A percentile compares a stretch with the other conserved stretches of the same genome.
Conservation (phyloP, 1,284 basidiomycete genomes). For the Apiotrichum domesticum region DNA sequence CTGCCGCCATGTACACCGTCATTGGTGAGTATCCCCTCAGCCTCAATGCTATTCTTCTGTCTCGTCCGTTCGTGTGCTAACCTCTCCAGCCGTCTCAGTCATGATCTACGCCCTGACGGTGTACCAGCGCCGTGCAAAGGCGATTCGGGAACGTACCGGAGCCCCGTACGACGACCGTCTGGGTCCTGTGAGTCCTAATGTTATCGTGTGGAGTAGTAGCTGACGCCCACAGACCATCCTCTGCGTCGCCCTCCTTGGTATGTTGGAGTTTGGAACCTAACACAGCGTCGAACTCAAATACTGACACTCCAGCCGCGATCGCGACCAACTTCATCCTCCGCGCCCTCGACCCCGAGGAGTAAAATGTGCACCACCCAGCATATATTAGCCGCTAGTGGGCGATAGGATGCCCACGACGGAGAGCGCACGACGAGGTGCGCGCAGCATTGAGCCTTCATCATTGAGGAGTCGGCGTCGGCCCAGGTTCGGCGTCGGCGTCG, state of each 20-base stretch:
- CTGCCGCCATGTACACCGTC: constrained; percentile 47
- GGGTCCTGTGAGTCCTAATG: constrained; percentile 60
- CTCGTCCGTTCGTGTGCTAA: not conserved
- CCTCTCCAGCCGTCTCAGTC: constrained; percentile 73
- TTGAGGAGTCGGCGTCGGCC: no score
- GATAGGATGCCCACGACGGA: no score
- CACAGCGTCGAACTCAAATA: no score
- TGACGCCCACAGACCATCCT: constrained; percentile 62
- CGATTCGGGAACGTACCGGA: constrained; percentile 83
- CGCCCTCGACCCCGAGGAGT: constrained; percentile 29
- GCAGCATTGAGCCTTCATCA: no score
- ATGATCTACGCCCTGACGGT: constrained; percentile 94
- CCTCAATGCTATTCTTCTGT: no score
- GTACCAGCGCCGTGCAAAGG: constrained; percentile 92
- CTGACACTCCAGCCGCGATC: constrained; percentile 61
- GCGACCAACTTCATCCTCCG: constrained; percentile 78
- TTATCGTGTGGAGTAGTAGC: not conserved
- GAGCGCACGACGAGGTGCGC: no score
- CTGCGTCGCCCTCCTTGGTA: constrained; percentile 76
- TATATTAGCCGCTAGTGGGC: no score
- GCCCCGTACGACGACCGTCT: constrained; percentile 96
- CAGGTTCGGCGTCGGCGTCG: no score
- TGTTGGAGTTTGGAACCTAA: constrained; percentile 25
- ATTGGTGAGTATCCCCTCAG: constrained; percentile 34
- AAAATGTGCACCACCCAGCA: not conserved